Percentiles rank a stretch among this genome's conserved stretches.
These are phyloP conservation scores for Cladosporium sp. DNA, from an alignment of 2,329 filamentous ascomycete genomes.

Conservation along the genomic window DNA sequence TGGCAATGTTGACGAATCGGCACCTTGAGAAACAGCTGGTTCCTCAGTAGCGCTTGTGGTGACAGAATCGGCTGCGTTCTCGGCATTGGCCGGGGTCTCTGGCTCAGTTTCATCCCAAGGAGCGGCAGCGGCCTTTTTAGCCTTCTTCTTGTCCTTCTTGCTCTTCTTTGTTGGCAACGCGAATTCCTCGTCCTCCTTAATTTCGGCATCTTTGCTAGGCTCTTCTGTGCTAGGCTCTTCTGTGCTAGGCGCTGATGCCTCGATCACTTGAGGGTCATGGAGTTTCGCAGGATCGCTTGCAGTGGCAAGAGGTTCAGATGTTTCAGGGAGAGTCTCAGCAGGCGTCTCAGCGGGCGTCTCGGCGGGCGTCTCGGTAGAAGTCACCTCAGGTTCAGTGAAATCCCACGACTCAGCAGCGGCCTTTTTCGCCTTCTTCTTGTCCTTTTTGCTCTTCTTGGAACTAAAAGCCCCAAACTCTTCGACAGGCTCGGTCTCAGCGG, in stretches of 20 bases:
- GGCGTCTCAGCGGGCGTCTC: background rate
- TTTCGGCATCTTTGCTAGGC: background rate
- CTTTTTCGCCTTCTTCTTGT: constrained; percentile 37
- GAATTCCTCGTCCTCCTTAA: background rate
- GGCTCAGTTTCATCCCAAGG: background rate
- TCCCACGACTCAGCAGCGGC: constrained; percentile 1
- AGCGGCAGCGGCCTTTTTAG: constrained; percentile 14
- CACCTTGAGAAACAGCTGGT: no score
- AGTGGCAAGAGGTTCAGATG: no score
- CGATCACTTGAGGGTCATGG: no score
- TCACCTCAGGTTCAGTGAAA: background rate
- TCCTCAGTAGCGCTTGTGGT: background rate
- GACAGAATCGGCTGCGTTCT: background rate
- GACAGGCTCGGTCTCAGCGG: background rate
- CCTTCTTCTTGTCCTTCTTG: constrained; percentile 43
- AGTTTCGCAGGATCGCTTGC: no score
- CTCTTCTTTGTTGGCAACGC: background rate
- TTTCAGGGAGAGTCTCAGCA: constrained; percentile 8
- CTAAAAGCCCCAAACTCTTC: constrained; percentile 15
- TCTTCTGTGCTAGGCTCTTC: background rate
- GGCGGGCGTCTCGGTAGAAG: background rate
- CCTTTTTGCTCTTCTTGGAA: constrained; percentile 35
- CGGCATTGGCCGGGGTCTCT: background rate
- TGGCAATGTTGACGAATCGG: no score
- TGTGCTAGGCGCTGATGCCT: background rate